Base-by-base conservation (phyloP, 768 basidiomycete genomes). In the Rhodosporidiobolus odoratus region DNA sequence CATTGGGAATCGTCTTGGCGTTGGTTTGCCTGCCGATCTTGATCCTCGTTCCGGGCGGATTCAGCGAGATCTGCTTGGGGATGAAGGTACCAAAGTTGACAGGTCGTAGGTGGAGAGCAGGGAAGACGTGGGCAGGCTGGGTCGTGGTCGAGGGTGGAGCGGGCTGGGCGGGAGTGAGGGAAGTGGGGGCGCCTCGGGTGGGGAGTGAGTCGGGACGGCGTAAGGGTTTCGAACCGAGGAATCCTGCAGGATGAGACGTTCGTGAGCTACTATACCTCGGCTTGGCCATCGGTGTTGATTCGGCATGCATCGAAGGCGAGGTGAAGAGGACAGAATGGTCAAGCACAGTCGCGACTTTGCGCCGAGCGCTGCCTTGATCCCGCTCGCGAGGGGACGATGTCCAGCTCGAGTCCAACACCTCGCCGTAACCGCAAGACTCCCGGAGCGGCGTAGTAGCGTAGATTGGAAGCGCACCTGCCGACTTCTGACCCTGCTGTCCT, bases 31-130 rank as follows among this genome's bases (percentile, higher is more conserved):
- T 83, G 25, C 95, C 95, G 78, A 99, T 94, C 73, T 82, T 82
- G 75, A 83, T 78, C 59, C 74, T 66, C n/a, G 41, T 30, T 66
- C 83, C 84, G 68, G 83, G 82, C 38, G 78, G 77, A 40, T 77
- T 79, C 70, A 94, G 86, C n/a, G 88, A 84, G 74, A 98, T 94
- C 79, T 95, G 91, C 82, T 97, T 97, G 68, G 92, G 91, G 47
- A 88, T 84, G 81, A 96, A 96, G 5, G 92, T 90, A 80, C 95
- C 92, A n/a, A n/a, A n/a, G 76, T 97, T 97, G 63, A 96, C 84
- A 0, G 94, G 93, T 79, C 92, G 94, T 45, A 98, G 78, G 76
- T 83, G 82, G 27, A 84, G 77, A 37, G 81, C 80, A 7, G 84
- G 84, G 69, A 79, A 82, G 48, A 37, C 40, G 34, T 68, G 19